Percentiles rank a stretch among this genome's conserved stretches.
Evolutionary conservation across 257 asterid genomes (phyloP).

Genomic region (Jacaranda mimosifolia): DNA sequence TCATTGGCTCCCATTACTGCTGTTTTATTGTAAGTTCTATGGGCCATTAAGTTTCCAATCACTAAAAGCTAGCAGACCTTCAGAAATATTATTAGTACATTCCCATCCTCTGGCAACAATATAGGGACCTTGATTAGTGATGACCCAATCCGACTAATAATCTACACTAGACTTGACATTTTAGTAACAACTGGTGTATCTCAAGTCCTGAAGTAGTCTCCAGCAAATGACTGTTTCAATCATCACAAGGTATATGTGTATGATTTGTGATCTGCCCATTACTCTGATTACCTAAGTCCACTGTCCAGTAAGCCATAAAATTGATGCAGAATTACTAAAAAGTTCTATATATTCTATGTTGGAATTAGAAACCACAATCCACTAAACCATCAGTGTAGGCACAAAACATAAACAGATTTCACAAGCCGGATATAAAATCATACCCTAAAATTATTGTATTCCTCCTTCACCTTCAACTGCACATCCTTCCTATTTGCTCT

Average conservation of each 20-base stretch:
- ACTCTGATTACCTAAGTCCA: conserved; percentile 3
- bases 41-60: conserved; percentile 19
- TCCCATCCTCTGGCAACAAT: conserved; percentile 14
- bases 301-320: background rate
- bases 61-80: conserved; percentile 6
- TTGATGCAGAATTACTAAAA: background rate
- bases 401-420: conserved; percentile 14
- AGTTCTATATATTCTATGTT: background rate
- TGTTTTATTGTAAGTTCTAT: background rate
- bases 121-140: conserved; percentile 15
- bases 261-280: conserved; percentile 18
- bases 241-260: background rate
- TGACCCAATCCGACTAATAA: background rate
- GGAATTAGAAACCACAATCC: background rate
- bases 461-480: conserved; percentile 95
- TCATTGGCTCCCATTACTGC: conserved; percentile 4
- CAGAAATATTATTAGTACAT: conserved; percentile 7
- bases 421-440: conserved; percentile 33
- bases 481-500: conserved; percentile 95
- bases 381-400: background rate
- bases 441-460: conserved; percentile 95
- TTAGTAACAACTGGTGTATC: background rate
- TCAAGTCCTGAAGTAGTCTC: conserved; percentile 13
- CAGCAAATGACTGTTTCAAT: conserved; percentile 14
- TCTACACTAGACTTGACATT: conserved; percentile 16